Evolutionary conservation across 441 rosid genomes (phyloP).

Genomic region (Populus tomentosa): DNA sequence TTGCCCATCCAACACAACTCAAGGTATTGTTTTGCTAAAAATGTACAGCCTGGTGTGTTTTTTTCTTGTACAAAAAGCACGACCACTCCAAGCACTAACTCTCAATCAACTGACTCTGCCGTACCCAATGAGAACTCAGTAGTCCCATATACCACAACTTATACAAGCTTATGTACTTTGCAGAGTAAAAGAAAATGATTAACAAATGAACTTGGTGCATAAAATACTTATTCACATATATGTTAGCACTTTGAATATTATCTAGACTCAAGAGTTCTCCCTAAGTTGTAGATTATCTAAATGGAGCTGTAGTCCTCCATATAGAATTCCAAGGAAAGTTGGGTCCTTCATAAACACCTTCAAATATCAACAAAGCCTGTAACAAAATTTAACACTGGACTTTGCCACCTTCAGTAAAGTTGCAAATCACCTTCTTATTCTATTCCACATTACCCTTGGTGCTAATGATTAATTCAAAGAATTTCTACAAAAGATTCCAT

Average conservation of each 20-base stretch:
- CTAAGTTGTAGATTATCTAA: neutral
- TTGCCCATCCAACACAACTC: neutral
- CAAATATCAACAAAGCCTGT: neutral
- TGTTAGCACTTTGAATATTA: too few species aligned
- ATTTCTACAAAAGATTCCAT: neutral
- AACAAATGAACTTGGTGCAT: neutral
- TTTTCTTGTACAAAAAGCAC: neutral
- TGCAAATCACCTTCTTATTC: neutral
- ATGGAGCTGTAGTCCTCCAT: neutral
- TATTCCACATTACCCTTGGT: neutral
- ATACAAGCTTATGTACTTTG: neutral
- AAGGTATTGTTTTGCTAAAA: neutral
- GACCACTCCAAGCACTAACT: neutral
- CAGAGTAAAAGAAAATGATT: neutral
- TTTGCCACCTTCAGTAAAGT: neutral
- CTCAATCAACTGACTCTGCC: neutral
- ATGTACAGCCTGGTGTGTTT: neutral
- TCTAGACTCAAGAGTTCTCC: neutral
- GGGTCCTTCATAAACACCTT: neutral
- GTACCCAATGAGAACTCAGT: neutral
- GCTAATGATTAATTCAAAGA: neutral
- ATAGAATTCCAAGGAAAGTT: neutral
- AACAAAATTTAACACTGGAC: neutral
- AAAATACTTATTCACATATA: neutral
- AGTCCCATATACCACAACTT: neutral